These are phyloP conservation scores for Macrophomina phaseolina DNA, from an alignment of 2,329 filamentous ascomycete genomes.

Conservation along the genomic window DNA sequence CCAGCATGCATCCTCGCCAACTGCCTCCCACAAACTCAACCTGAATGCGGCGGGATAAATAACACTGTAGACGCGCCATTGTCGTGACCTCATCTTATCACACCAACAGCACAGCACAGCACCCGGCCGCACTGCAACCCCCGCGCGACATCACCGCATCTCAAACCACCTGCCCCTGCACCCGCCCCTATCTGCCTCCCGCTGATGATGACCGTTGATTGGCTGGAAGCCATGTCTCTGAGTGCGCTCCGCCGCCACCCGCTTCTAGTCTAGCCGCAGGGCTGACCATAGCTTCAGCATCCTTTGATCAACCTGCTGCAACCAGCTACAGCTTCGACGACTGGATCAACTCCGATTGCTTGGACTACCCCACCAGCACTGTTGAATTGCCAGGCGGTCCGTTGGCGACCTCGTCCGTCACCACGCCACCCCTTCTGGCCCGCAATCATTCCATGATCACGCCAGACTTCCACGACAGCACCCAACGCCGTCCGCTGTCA, in stretches of 20 bases:
- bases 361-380: conserved; percentile 37
- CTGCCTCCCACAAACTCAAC: not conserved
- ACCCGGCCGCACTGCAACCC: not conserved
- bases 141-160: conserved; percentile 21
- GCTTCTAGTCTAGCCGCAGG: conserved; percentile 19
- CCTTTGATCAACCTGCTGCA: conserved; percentile 26
- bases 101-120: conserved; percentile 11
- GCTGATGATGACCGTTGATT: conserved; percentile 25
- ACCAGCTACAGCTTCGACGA: conserved; percentile 32
- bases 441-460: conserved; percentile 26
- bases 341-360: conserved; percentile 39
- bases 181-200: not conserved
- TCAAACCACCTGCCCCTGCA: conserved; percentile 18
- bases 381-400: conserved; percentile 32
- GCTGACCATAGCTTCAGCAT: conserved; percentile 26
- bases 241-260: conserved; percentile 22
- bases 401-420: conserved; percentile 20
- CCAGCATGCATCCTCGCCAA: not conserved
- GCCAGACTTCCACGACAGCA: conserved; percentile 18
- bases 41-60: conserved; percentile 20
- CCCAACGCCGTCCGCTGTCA: conserved; percentile 17
- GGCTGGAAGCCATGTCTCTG: conserved; percentile 27
- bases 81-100: conserved; percentile 27
- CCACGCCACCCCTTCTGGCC: conserved; percentile 29
- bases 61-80: conserved; percentile 24